phyloP scores from a whole-genome alignment of 257 asterid species.

The Scutellaria baicalensis region DNA sequence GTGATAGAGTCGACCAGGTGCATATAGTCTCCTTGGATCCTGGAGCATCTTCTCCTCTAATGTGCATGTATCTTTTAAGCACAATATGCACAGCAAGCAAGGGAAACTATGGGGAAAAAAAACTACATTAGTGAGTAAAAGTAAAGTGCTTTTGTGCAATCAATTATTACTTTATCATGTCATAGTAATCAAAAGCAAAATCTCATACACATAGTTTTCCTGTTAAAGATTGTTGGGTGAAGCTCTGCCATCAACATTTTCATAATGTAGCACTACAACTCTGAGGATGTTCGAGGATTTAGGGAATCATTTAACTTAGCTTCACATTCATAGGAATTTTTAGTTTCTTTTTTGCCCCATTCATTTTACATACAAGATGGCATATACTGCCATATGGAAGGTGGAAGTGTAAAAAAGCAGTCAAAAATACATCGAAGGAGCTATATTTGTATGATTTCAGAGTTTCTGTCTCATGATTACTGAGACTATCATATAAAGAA shows the following conservation, averaged over 20 bases:
- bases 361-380: not conserved
- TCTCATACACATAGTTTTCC: not conserved
- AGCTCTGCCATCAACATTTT: not conserved
- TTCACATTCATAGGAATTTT: not conserved
- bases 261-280: not conserved
- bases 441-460: not conserved
- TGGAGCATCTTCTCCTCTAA: slow-evolving; percentile 85
- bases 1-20: slow-evolving; percentile 98
- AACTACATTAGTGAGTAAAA: not conserved
- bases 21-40: slow-evolving; percentile 95
- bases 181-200: not conserved
- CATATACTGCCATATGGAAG: not conserved
- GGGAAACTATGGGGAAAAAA: slow-evolving; percentile 60
- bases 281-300: not conserved
- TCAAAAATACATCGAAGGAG: not conserved
- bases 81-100: slow-evolving; percentile 86
- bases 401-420: not conserved
- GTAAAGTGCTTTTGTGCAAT: not conserved
- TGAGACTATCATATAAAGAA: not conserved
- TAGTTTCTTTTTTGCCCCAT: not conserved
- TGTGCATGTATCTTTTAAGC: slow-evolving; percentile 95
- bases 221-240: not conserved
- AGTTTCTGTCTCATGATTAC: not conserved
- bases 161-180: not conserved
- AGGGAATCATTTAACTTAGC: not conserved